These are phyloP conservation scores for Pelargonium cotyledonis DNA, from an alignment of 441 rosid genomes.

Conservation along the genomic window DNA sequence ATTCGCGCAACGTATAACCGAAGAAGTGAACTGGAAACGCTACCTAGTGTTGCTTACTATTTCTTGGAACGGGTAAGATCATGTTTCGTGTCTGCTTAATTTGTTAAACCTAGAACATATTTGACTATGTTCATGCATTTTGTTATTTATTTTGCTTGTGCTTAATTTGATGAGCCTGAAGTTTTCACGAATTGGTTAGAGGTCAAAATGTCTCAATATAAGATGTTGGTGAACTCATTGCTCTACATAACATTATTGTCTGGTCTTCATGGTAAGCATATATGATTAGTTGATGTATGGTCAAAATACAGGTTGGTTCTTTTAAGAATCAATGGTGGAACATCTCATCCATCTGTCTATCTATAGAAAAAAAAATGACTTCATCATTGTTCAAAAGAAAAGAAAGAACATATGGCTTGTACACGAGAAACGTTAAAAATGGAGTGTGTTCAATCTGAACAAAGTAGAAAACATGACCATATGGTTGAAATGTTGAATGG, in stretches of 20 bases:
- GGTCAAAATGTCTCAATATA: no score
- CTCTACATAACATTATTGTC: no score
- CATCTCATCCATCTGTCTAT: not conserved
- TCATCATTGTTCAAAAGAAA: not conserved
- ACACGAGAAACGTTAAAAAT: not conserved
- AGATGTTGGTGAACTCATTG: no score
- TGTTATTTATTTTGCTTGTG: not conserved
- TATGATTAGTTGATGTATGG: not conserved
- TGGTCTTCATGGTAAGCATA: not conserved
- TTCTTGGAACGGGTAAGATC: conserved; percentile 84
- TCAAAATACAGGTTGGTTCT: not conserved
- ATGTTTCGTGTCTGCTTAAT: conserved; percentile 19
- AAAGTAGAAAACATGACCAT: not conserved
- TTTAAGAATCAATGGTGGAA: not conserved
- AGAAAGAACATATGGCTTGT: not conserved
- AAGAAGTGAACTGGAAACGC: conserved; percentile 88
- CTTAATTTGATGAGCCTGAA: not conserved
- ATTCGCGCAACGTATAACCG: conserved; percentile 79
- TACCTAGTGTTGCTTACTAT: conserved; percentile 88
- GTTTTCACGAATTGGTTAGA: not conserved
- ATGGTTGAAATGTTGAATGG: no score
- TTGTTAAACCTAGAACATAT: not conserved
- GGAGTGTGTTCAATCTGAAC: not conserved
- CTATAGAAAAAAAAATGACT: not conserved
- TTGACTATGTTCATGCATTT: conserved; percentile 1